Conservation (phyloP, 192 early-diverging fungal genomes). For the Mortierella claussenii region DNA sequence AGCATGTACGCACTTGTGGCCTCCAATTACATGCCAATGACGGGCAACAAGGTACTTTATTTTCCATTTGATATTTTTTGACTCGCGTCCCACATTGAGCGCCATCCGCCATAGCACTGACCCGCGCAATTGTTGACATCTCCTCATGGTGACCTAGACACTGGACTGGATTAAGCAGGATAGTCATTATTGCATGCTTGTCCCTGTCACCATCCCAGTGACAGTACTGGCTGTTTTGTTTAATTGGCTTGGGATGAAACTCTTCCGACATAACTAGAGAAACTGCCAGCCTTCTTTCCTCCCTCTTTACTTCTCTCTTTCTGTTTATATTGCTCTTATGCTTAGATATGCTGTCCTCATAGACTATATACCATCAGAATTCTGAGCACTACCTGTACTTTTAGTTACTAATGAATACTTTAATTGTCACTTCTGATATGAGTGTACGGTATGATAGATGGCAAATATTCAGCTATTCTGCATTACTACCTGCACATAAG, state of each 20-base stretch:
- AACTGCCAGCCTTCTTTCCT: background rate
- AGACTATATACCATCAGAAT: no score
- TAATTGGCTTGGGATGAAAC: constrained; percentile 98
- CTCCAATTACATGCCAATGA: constrained; percentile 75
- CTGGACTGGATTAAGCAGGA: constrained; percentile 81
- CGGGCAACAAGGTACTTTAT: constrained; percentile 72
- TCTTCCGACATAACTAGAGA: constrained; percentile 84
- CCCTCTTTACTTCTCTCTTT: background rate
- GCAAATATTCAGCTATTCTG: background rate
- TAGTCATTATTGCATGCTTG: constrained; percentile 83
- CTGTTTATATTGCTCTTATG: background rate
- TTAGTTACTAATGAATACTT: no score
- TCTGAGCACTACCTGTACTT: no score
- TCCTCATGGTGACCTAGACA: constrained; percentile 55
- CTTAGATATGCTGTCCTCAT: no score
- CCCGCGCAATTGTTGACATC: no score
- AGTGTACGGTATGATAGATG: no score
- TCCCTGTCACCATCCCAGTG: constrained; percentile 83
- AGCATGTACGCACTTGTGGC: constrained; percentile 74
- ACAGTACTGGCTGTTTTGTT: constrained; percentile 81
- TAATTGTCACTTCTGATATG: no score
- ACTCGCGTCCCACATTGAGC: no score
- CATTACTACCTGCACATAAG: constrained; percentile 8
- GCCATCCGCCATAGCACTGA: no score
- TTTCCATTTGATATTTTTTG: no score